Base-by-base conservation (phyloP, 345 rosid species). In the Ricinus communis region DNA sequence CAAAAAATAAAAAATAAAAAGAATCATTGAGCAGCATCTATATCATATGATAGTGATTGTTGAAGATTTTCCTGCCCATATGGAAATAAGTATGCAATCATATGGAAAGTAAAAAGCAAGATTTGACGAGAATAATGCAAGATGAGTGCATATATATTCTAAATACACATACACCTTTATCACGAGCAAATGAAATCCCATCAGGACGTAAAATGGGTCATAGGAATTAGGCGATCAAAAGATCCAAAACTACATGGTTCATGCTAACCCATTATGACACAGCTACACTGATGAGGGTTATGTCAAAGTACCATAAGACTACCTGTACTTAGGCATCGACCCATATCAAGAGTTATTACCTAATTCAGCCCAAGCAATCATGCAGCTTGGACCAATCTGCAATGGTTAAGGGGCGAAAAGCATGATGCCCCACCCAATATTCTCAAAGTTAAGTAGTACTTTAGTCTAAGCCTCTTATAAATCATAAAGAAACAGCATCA, bases 31-130 rank as follows among this genome's bases (percentile, higher is more conserved):
- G 40, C 45, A 67, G 50, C 66, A 62, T 51, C 33, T 9, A 53
- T 52, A 65, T 38, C 50, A 70, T 57, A 45, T 46, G 18, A 55
- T 46, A 62, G 47, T 15, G 54, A 65, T n/a, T 36, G 50, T 7
- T 36, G 13, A 45, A n/a, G 16, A 31, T 0, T 18, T 65, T 24
- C 16, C 5, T 25, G 43, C 9, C 14, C 49, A 47, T 50, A 49
- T 31, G 14, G 4, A n/a, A 5, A 63, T 43, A 43, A 45, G n/a
- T 47, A 13, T 25, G 1, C 11, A 41, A 54, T 43, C 63, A 18
- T 49, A 66, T 31, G 13, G 52, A 52, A 41, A 43, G 22, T 13
- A 5, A 3, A 24, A 12, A 52, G 56, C 25, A 52, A 52, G 25
- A 21, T 52, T 52, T n/a, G 1, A 18, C 1, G 21, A 24, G 24